Percentiles rank a stretch among this genome's conserved stretches.
Conservation (phyloP, 371 early-diverging fungal species). For the Rhizomucor miehei region DNA sequence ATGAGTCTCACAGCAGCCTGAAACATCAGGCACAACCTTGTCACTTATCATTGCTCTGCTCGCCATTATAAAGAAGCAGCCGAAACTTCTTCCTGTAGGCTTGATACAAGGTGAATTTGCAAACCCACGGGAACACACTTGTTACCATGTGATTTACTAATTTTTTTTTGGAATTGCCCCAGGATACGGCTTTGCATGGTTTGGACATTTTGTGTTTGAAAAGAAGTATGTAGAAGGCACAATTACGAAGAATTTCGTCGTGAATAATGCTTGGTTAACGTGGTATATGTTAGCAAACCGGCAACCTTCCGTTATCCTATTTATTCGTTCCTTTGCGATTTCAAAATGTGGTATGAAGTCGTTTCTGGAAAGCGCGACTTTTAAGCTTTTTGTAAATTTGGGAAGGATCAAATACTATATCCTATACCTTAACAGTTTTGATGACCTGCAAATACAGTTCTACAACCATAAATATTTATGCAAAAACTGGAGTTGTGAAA, state of each 20-base stretch:
- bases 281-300: constrained; percentile 44
- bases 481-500: too few relatives aligned
- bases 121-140: neutral
- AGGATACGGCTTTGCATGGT: constrained; percentile 66
- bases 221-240: constrained; percentile 39
- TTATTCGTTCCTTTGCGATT: constrained; percentile 61
- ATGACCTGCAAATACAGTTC: too few relatives aligned
- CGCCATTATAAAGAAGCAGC: constrained; percentile 19
- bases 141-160: neutral
- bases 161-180: neutral
- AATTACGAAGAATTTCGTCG: neutral
- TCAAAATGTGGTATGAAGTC: constrained; percentile 61
- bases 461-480: too few relatives aligned
- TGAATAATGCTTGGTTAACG: neutral
- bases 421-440: too few relatives aligned
- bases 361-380: constrained; percentile 33
- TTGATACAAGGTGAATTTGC: constrained; percentile 38
- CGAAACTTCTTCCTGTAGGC: constrained; percentile 18
- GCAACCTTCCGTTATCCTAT: constrained; percentile 72
- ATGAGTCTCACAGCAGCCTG: neutral
- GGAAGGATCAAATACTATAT: too few relatives aligned
- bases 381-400: too few relatives aligned
- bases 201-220: constrained; percentile 69
- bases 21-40: constrained; percentile 29
- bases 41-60: constrained; percentile 16